Evolutionary conservation across 192 early-diverging fungal species (phyloP).

Genomic region (Mortierella alpina): DNA sequence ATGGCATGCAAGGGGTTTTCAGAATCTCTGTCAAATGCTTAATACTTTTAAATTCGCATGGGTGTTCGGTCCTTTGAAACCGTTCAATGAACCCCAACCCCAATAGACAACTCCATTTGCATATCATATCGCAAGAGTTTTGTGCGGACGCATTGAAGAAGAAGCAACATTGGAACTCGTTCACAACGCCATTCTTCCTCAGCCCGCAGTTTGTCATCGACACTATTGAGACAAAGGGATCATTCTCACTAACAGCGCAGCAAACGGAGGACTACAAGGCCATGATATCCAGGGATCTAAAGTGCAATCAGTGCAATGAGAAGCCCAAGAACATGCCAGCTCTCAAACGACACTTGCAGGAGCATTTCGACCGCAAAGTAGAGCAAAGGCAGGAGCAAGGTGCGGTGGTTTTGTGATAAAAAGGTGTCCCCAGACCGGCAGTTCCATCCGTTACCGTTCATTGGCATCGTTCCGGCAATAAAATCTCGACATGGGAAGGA

Average conservation of each 20-base stretch:
- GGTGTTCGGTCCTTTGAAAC: too few species aligned
- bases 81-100: not conserved
- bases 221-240: slow-evolving; percentile 46
- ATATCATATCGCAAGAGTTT: slow-evolving; percentile 74
- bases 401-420: too few species aligned
- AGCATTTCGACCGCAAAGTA: slow-evolving; percentile 7
- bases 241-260: slow-evolving; percentile 53
- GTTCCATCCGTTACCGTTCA: too few species aligned
- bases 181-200: slow-evolving; percentile 69
- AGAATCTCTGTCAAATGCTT: not conserved
- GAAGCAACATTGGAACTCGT: slow-evolving; percentile 76
- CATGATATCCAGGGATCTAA: slow-evolving; percentile 57
- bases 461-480: too few species aligned
- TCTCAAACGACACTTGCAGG: slow-evolving; percentile 60
- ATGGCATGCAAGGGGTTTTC: not conserved
- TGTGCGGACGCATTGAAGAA: slow-evolving; percentile 58
- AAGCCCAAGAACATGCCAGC: slow-evolving; percentile 54
- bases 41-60: not conserved
- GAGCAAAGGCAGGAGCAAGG: not conserved
- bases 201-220: slow-evolving; percentile 51
- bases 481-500: too few species aligned
- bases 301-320: slow-evolving; percentile 63
- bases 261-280: slow-evolving; percentile 42
- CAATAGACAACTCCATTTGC: slow-evolving; percentile 71
- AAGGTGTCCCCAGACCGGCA: too few species aligned